A percentile compares a stretch with the other conserved stretches of the same genome.
Conservation (phyloP, 352 stramenopile genomes). For the Pythium volutum region DNA sequence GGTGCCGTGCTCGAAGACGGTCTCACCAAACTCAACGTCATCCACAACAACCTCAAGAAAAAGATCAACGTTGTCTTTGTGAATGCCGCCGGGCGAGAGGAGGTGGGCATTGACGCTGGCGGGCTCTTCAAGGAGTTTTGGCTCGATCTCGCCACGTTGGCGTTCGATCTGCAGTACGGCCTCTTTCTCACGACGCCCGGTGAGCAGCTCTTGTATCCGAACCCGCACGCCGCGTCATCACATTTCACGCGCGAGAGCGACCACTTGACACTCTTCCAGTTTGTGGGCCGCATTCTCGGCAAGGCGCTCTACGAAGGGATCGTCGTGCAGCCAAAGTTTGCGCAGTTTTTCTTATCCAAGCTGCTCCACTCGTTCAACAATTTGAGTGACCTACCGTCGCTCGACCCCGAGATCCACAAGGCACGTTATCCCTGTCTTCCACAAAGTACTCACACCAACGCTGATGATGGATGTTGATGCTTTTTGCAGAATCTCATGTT, state of each 20-base stretch:
- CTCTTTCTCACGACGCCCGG: slow-evolving; percentile 62
- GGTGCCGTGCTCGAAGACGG: slow-evolving; percentile 85
- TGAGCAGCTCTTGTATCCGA: slow-evolving; percentile 91
- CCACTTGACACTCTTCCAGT: slow-evolving; percentile 92
- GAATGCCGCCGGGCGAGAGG: slow-evolving; percentile 88
- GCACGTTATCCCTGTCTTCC: slow-evolving; percentile 18
- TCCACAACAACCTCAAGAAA: slow-evolving; percentile 86
- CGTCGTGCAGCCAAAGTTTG: slow-evolving; percentile 94
- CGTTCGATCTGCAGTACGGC: slow-evolving; percentile 93
- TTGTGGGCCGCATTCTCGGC: slow-evolving; percentile 92
- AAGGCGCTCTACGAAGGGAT: slow-evolving; percentile 97
- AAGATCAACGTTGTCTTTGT: slow-evolving; percentile 78
- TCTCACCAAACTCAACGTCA: slow-evolving; percentile 81
- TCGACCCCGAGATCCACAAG: slow-evolving; percentile 95
- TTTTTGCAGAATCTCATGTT: slow-evolving; percentile 86
- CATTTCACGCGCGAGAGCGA: slow-evolving; percentile 80
- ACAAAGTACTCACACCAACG: neutral
- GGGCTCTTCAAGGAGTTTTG: slow-evolving; percentile 98
- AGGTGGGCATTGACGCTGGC: slow-evolving; percentile 95
- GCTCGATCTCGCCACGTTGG: slow-evolving; percentile 85
- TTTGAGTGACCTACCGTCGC: slow-evolving; percentile 87
- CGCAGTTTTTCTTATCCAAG: slow-evolving; percentile 95
- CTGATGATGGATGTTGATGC: neutral
- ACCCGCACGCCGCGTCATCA: slow-evolving; percentile 82
- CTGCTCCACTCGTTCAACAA: slow-evolving; percentile 79